Percentiles rank a stretch among this genome's conserved stretches.
These are phyloP conservation scores for Sporothrix variecibatus DNA, from an alignment of 2,329 filamentous ascomycete genomes.

Conservation along the genomic window DNA sequence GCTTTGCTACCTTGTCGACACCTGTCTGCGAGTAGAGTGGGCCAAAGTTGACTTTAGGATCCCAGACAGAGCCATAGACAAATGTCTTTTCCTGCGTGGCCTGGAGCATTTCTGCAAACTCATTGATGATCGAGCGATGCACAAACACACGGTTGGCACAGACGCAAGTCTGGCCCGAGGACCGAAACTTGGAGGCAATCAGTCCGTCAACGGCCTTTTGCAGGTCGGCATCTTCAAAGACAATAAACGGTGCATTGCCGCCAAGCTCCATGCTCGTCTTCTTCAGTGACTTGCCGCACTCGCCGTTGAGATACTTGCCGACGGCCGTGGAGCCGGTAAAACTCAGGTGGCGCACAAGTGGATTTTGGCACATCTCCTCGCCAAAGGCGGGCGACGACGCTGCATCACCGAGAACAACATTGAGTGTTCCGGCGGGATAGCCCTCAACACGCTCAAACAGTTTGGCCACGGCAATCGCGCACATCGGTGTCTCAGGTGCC, in stretches of 20 bases:
- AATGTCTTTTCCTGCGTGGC: constrained; percentile 44
- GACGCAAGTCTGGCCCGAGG: constrained; percentile 93
- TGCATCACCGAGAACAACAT: constrained; percentile 76
- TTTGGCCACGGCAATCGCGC: constrained; percentile 82
- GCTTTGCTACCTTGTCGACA: neutral
- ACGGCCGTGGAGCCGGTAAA: constrained; percentile 81
- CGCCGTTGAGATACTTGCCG: constrained; percentile 81
- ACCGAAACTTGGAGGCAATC: constrained; percentile 86
- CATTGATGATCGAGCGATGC: constrained; percentile 75
- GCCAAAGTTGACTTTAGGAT: constrained; percentile 74
- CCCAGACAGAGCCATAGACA: constrained; percentile 54
- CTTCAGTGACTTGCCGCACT: constrained; percentile 81
- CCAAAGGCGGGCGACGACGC: constrained; percentile 78
- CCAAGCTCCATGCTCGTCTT: constrained; percentile 83
- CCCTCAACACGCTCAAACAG: constrained; percentile 79
- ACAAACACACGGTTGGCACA: constrained; percentile 84
- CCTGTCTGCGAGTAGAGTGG: constrained; percentile 55
- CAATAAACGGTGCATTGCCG: constrained; percentile 93
- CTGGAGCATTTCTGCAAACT: constrained; percentile 68
- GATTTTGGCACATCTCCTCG: constrained; percentile 71
- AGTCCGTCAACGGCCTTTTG: constrained; percentile 82
- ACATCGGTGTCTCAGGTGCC: constrained; percentile 91
- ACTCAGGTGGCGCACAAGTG: constrained; percentile 81
- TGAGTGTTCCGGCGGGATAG: constrained; percentile 86
- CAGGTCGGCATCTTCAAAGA: constrained; percentile 92